Conservation (phyloP, 371 early-diverging fungal species). For the Phascolomyces articulosus region DNA sequence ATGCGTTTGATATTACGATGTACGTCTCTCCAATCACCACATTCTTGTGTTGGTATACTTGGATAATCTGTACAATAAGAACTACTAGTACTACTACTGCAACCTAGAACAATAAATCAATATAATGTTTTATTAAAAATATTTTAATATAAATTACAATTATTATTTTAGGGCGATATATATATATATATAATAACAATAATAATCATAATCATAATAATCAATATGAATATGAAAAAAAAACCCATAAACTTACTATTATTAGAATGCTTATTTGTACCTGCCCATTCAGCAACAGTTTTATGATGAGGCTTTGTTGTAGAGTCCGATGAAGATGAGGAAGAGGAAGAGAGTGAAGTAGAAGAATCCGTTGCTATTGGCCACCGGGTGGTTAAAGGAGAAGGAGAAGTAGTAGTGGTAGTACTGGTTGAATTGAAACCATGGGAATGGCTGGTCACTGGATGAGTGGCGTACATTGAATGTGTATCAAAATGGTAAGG, state of each 20-base stretch:
- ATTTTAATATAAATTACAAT: too few species aligned
- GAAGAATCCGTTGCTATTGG: not conserved
- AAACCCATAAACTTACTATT: not conserved
- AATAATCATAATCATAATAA: not conserved
- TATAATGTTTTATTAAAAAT: too few species aligned
- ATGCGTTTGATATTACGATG: conserved; percentile 69
- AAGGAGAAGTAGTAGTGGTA: not conserved
- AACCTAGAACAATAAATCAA: too few species aligned
- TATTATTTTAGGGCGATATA: too few species aligned
- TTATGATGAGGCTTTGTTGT: not conserved
- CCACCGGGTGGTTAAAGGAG: not conserved
- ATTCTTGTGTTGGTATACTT: not conserved
- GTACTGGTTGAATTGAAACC: not conserved
- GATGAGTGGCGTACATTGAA: conserved; percentile 4
- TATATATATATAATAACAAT: too few species aligned
- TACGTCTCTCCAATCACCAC: conserved; percentile 65
- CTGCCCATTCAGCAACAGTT: conserved; percentile 19
- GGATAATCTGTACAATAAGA: conserved; percentile 1
- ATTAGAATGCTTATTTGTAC: not conserved
- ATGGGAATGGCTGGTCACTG: not conserved
- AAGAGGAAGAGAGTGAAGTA: conserved; percentile 6
- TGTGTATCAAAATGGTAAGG: conserved; percentile 12
- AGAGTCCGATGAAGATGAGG: not conserved
- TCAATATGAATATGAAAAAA: too few species aligned
- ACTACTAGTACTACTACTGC: too few species aligned